These are phyloP conservation scores for Mycena sp. DNA, from an alignment of 1,284 basidiomycete genomes.

Conservation along the genomic window DNA sequence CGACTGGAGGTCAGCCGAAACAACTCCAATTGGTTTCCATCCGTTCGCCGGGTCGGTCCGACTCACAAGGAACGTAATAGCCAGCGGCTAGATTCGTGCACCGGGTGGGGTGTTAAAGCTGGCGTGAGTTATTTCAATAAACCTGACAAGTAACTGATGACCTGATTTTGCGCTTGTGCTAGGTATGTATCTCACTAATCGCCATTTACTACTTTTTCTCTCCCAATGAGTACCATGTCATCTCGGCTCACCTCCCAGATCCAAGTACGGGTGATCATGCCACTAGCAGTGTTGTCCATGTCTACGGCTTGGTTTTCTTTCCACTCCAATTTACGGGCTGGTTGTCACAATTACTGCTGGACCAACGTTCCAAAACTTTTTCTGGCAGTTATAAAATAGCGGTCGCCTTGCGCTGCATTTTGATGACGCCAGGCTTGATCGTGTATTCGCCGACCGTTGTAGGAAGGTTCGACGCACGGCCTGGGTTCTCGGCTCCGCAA, in stretches of 20 bases:
- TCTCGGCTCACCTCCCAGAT: conserved; percentile 18
- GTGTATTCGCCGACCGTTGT: conserved; percentile 30
- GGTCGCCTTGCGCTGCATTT: conserved; percentile 21
- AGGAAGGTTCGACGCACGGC: conserved; percentile 33
- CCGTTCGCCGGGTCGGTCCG: conserved; percentile 7
- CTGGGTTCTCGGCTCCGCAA: conserved; percentile 23
- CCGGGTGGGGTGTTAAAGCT: conserved; percentile 4
- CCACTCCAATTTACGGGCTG: conserved; percentile 34
- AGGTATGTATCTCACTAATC: conserved; percentile 30
- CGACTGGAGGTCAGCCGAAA: conserved; percentile 9
- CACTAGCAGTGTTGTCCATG: background rate
- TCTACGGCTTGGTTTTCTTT: conserved; percentile 17
- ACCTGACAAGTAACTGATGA: too few species aligned
- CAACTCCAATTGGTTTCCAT: background rate
- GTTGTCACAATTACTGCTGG: conserved; percentile 41
- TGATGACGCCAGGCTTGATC: conserved; percentile 6
- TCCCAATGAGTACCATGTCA: conserved; percentile 26
- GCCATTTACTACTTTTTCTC: conserved; percentile 29
- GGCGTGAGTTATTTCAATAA: conserved; percentile 1
- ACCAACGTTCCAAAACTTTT: conserved; percentile 37
- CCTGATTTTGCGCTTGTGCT: background rate
- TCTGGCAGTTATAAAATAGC: conserved; percentile 39
- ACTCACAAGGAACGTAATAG: conserved; percentile 22
- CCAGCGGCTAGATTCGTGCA: conserved; percentile 17
- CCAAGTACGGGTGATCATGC: conserved; percentile 17